These are phyloP conservation scores for Fonsecaea multimorphosa DNA, from an alignment of 2,329 filamentous ascomycete species.

Conservation along the genomic window DNA sequence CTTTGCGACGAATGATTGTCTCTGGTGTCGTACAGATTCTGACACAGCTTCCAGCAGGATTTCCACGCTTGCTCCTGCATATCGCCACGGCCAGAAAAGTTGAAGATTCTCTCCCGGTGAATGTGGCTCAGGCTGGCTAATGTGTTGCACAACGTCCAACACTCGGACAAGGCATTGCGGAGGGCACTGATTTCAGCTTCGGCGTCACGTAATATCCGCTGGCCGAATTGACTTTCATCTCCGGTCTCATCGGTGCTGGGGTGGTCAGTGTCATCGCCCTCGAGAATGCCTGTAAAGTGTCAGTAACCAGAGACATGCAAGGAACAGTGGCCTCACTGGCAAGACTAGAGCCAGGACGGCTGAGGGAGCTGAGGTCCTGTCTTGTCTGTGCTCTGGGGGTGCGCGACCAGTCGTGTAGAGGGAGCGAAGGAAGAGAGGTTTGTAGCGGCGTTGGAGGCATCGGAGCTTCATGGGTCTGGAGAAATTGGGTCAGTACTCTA, in stretches of 20 bases:
- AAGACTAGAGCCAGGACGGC: slow-evolving; percentile 43
- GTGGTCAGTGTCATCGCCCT: slow-evolving; percentile 40
- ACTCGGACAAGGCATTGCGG: slow-evolving; percentile 80
- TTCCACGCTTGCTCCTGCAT: slow-evolving; percentile 90
- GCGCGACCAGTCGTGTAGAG: slow-evolving; percentile 38
- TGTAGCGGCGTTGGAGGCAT: slow-evolving; percentile 38
- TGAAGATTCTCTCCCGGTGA: slow-evolving; percentile 79
- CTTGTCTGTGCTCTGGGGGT: slow-evolving; percentile 41
- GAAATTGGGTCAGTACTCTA: background rate
- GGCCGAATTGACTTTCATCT: slow-evolving; percentile 26
- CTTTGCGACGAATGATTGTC: slow-evolving; percentile 73
- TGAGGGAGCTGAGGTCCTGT: slow-evolving; percentile 41
- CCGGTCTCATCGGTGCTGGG: slow-evolving; percentile 39
- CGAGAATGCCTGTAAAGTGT: slow-evolving; percentile 43
- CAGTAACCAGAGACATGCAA: slow-evolving; percentile 2
- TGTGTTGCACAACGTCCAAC: slow-evolving; percentile 93
- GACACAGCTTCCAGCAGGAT: slow-evolving; percentile 90
- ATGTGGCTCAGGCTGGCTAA: slow-evolving; percentile 82
- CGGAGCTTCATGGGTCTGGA: slow-evolving; percentile 28
- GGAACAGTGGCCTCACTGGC: slow-evolving; percentile 55
- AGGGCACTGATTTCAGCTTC: slow-evolving; percentile 68
- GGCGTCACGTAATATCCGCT: slow-evolving; percentile 53
- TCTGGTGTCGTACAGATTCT: slow-evolving; percentile 81
- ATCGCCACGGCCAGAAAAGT: slow-evolving; percentile 74
- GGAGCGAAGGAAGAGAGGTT: slow-evolving; percentile 35